Base-by-base conservation (phyloP, 1,139 yeast species). In the Kodamaea ohmeri region DNA sequence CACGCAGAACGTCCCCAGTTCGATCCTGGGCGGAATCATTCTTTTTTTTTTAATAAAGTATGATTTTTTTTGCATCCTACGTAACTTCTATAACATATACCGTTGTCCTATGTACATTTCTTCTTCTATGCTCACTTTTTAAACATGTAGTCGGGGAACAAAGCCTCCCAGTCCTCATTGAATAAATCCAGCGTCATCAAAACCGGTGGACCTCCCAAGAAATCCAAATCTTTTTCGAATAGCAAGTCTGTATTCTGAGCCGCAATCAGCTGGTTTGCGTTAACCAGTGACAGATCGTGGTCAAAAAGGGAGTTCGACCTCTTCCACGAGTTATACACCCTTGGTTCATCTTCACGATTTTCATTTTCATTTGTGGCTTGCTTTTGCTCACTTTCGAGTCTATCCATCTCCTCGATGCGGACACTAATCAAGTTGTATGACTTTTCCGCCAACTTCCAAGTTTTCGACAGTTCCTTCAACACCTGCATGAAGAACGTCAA, bases 1-100 rank as follows among this genome's bases (percentile, higher is more conserved):
- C 96, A 87, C 95, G 96, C 95, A 84, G 90, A 85, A 87, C 90
- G 96, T 88, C 96, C 96, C 96, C 96, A 86, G 96, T 88, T 88
- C 96, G 96, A 88, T 84, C 96, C 96, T 87, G 96, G 96, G 96
- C 89, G 83, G 79, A 85, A 84, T 85, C 96, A 88, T 33, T 29
- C 18, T 37, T 37, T 37, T 36, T 16, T 22, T 19, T 24, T 24
- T 24, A 24, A n/a, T 9, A 6, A 11, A 11, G 6, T 11, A 9
- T 6, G 4, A 24, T 5, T n/a, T 24, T 5, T 9, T 9, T 24
- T 24, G n/a, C 25, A n/a, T n/a, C n/a, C n/a, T n/a, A n/a, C n/a
- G n/a, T n/a, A n/a, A n/a, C n/a, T n/a, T n/a, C n/a, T n/a, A n/a
- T n/a, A n/a, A n/a, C n/a, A n/a, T n/a, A n/a, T n/a, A n/a, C n/a